Percentiles rank a stretch among this genome's conserved stretches.
Evolutionary conservation across 73 alveolate species (phyloP).

Genomic region (Symbiodinium pilosum): DNA sequence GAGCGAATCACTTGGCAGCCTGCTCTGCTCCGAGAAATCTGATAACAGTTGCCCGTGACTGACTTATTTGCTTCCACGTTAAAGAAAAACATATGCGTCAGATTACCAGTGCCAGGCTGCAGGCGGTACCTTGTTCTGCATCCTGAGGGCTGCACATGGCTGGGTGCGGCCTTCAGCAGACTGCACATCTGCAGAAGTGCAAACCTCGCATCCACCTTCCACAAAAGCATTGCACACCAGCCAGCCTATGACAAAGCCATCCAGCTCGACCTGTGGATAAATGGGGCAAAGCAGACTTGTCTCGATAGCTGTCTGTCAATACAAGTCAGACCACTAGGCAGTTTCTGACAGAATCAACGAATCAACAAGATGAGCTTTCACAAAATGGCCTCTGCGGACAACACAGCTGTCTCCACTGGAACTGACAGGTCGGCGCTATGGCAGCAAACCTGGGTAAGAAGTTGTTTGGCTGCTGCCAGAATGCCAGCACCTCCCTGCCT

Average conservation of each 20-base stretch:
- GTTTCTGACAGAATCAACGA: too few species aligned
- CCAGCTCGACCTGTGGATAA: constrained; percentile 38
- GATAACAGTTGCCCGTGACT: too few species aligned
- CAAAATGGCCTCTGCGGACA: neutral
- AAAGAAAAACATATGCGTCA: too few species aligned
- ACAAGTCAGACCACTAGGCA: neutral
- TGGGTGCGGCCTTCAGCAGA: neutral
- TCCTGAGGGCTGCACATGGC: neutral
- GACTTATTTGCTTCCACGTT: too few species aligned
- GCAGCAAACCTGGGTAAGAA: constrained; percentile 45
- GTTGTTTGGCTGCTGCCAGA: neutral
- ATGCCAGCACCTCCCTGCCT: neutral
- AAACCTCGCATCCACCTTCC: too few species aligned
- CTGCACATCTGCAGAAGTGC: neutral
- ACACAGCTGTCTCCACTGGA: neutral
- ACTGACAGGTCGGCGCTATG: constrained; percentile 89
- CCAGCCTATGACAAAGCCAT: constrained; percentile 85
- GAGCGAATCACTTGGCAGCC: too few species aligned
- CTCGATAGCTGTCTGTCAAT: neutral
- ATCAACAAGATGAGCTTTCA: too few species aligned
- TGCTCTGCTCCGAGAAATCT: too few species aligned
- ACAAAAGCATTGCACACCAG: neutral
- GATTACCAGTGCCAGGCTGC: too few species aligned
- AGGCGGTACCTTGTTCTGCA: too few species aligned
- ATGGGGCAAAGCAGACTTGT: neutral